Base-by-base conservation (phyloP, 2,329 filamentous ascomycete genomes). In the Xylaria sp. region DNA sequence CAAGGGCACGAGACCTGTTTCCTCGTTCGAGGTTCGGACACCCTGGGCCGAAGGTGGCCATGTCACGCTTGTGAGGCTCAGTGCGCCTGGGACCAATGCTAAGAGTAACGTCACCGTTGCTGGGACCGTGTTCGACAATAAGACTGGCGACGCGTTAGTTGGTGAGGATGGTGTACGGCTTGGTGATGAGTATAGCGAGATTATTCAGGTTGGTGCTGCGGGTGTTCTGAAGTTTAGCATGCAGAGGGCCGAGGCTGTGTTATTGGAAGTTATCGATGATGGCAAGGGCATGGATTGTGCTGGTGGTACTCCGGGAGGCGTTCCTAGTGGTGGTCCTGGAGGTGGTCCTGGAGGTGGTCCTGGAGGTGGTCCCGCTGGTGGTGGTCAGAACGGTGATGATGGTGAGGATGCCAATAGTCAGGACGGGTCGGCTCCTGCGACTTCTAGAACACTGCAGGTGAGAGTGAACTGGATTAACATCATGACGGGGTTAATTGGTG, bases 51-150 rank as follows among this genome's bases (percentile, higher is more conserved):
- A 69, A 4, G 77, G 75, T 3, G 48, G 56, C 6, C 57, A 61
- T 20, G 76, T 78, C n/a, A 64, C 41, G 15, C 71, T 78, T 13
- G 69, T 76, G 18, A 70, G 79, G 48, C 73, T 81, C 8, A 71
- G 69, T 31, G 79, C 69, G 7, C 78, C 79, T 2, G 79, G 79
- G 4, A 80, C 78, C 37, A 81, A 81, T 58, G 79, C 79, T 12
- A 80, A 80, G 76, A 79, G 76, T 68, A 69, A 70, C 9, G 75
- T 80, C 25, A 69, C 71, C 10, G 78, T 81, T 10, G 74, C 77
- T 8, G 78, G 78, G 20, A 73, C 79, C 7, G 70, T 74, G 1
- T 81, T 81, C 59, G 77, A 80, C 54, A 55, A 73, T 25, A 46
- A 31, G 18, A 76, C 77, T 18, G 78, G 79, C 8, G 69, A 68